Conservation (phyloP, 2,329 filamentous ascomycete genomes). For the Fusarium pseudoanthophilum region DNA sequence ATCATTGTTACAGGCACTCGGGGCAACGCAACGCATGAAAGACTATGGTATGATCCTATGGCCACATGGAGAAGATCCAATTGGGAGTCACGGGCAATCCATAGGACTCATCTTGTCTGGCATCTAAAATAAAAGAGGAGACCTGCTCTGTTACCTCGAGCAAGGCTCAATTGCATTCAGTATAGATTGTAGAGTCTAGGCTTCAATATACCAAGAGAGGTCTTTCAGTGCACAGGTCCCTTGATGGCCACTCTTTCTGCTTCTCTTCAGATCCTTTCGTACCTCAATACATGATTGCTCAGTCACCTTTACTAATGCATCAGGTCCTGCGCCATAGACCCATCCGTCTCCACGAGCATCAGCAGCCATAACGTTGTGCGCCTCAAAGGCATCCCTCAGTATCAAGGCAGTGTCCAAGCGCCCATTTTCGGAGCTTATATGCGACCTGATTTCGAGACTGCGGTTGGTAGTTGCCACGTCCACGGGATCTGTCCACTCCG, state of each 20-base stretch:
- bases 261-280: fast-evolving
- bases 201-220: not conserved
- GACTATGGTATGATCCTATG: too few relatives aligned
- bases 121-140: too few relatives aligned
- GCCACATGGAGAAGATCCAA: too few relatives aligned
- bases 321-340: not conserved
- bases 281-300: not conserved
- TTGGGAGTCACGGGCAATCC: too few relatives aligned
- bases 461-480: not conserved
- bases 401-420: not conserved
- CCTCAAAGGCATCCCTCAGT: not conserved
- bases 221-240: not conserved
- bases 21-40: too few relatives aligned
- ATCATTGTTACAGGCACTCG: too few relatives aligned
- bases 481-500: not conserved
- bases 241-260: not conserved
- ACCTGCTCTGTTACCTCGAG: too few relatives aligned
- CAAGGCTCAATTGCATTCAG: too few relatives aligned
- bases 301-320: not conserved
- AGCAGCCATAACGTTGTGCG: fast-evolving
- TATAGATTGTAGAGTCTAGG: not conserved
- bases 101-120: too few relatives aligned
- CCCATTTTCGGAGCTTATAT: not conserved
- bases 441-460: not conserved
- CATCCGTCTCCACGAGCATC: not conserved